phyloP scores from a whole-genome alignment of 1,284 basidiomycete species.

The Ganoderma lucidum region DNA sequence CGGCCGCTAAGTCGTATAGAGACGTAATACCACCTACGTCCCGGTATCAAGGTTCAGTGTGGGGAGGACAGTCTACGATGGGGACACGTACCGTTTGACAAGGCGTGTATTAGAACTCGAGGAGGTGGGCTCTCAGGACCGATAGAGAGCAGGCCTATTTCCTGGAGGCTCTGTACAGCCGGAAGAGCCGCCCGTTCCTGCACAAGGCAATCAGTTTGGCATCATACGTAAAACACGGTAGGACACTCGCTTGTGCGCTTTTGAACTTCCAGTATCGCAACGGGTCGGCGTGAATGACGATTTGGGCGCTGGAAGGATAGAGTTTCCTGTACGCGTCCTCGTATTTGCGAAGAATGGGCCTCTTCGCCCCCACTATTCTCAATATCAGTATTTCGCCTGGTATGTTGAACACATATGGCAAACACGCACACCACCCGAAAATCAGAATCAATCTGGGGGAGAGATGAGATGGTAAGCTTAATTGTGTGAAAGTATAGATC shows the following conservation, averaged over 20 bases:
- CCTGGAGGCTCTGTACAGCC: conserved; percentile 9
- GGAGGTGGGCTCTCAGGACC: conserved; percentile 3
- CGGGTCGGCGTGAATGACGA: conserved; percentile 19
- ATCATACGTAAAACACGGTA: not conserved
- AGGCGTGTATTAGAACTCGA: conserved; percentile 18
- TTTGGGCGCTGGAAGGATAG: conserved; percentile 22
- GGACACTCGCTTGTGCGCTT: conserved; percentile 2
- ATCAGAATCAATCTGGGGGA: conserved; percentile 18
- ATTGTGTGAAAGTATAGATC: no score
- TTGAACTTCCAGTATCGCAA: conserved; percentile 22
- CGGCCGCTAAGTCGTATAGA: conserved; percentile 14
- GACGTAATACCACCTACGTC: conserved; percentile 19
- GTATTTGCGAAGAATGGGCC: conserved; percentile 18
- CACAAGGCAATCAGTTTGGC: not conserved
- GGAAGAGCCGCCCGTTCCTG: conserved; percentile 13
- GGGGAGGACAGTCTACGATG: no score
- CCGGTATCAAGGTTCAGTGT: not conserved
- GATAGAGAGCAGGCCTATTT: not conserved
- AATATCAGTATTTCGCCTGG: not conserved
- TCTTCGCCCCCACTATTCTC: conserved; percentile 23
- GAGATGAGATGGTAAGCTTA: no score
- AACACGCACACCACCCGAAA: conserved; percentile 23
- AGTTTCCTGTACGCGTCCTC: conserved; percentile 17
- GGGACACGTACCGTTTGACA: conserved; percentile 23
- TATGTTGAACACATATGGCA: not conserved